Conservation (phyloP, 768 basidiomycete genomes). For the Hydnomerulius pinastri region DNA sequence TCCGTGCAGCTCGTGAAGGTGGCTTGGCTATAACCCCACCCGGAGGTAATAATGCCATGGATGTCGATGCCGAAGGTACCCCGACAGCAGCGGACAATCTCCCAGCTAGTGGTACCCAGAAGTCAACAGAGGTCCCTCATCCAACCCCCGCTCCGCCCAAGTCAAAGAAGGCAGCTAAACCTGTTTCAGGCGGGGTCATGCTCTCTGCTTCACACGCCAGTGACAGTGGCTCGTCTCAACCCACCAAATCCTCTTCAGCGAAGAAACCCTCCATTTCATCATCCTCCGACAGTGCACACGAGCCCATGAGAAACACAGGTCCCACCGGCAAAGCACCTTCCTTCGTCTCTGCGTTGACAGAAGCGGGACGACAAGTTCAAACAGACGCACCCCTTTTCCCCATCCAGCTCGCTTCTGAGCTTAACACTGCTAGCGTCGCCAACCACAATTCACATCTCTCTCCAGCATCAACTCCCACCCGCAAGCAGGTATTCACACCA, state of each 20-base stretch:
- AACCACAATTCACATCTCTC: not conserved
- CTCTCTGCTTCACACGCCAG: constrained; percentile 8
- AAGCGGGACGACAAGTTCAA: constrained; percentile 12
- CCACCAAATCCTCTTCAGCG: not conserved
- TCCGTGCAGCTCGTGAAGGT: constrained; percentile 23
- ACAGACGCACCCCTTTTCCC: constrained; percentile 8
- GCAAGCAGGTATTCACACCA: constrained; percentile 13
- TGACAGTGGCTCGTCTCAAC: not conserved
- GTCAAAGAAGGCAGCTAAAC: constrained; percentile 1
- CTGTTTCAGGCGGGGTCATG: constrained; percentile 20
- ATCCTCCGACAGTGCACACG: not conserved
- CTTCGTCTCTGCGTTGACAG: constrained; percentile 9
- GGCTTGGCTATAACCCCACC: not conserved
- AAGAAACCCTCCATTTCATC: not conserved
- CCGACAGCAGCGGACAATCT: not conserved
- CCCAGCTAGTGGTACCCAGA: not conserved
- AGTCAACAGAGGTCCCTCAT: not conserved
- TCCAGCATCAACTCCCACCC: constrained; percentile 7
- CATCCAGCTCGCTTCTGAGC: constrained; percentile 15
- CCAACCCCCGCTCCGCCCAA: not conserved
- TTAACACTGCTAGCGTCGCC: not conserved
- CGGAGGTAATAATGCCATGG: not conserved
- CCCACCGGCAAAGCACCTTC: constrained; percentile 2
- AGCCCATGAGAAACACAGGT: not conserved
- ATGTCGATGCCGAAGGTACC: constrained; percentile 3